A percentile compares a stretch with the other conserved stretches of the same genome.
Conservation (phyloP, 1,284 basidiomycete genomes). For the Ganoderma meredithae region DNA sequence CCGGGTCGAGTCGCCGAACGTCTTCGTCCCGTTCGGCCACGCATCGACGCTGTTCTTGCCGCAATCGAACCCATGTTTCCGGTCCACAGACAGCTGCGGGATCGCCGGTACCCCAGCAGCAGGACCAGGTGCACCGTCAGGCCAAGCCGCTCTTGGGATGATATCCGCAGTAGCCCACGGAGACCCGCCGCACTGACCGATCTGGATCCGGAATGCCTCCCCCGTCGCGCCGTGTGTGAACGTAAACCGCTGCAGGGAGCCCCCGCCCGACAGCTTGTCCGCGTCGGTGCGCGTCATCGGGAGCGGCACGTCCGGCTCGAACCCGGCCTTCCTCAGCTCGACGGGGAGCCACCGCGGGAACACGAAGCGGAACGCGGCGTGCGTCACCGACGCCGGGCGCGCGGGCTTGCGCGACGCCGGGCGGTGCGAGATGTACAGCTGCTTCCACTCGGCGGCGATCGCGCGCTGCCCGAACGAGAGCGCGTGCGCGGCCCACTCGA, state of each 20-base stretch:
- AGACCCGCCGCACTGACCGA: constrained; percentile 17
- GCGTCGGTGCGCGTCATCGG: constrained; percentile 5
- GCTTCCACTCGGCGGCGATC: constrained; percentile 28
- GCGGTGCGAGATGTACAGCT: constrained; percentile 29
- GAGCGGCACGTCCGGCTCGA: constrained; percentile 11
- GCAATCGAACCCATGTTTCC: not conserved
- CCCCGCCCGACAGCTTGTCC: constrained; percentile 11
- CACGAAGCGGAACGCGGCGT: constrained; percentile 19
- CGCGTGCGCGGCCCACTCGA: constrained; percentile 24
- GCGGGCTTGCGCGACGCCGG: constrained; percentile 22
- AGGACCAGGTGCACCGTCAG: not conserved
- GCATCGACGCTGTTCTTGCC: not conserved
- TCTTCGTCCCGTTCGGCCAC: constrained; percentile 22
- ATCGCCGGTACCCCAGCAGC: not conserved
- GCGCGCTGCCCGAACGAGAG: constrained; percentile 21
- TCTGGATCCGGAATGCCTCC: constrained; percentile 23
- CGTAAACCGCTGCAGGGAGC: constrained; percentile 12
- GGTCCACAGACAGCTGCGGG: not conserved
- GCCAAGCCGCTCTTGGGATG: not conserved
- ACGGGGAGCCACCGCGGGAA: constrained; percentile 27
- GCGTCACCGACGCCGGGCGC: not conserved
- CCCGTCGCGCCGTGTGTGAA: constrained; percentile 15
- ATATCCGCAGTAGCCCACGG: constrained; percentile 25
- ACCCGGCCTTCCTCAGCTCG: constrained; percentile 28
- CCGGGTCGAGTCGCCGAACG: constrained; percentile 23